Conservation (phyloP, 2,329 filamentous ascomycete genomes). For the Rhinocladiella mackenziei region DNA sequence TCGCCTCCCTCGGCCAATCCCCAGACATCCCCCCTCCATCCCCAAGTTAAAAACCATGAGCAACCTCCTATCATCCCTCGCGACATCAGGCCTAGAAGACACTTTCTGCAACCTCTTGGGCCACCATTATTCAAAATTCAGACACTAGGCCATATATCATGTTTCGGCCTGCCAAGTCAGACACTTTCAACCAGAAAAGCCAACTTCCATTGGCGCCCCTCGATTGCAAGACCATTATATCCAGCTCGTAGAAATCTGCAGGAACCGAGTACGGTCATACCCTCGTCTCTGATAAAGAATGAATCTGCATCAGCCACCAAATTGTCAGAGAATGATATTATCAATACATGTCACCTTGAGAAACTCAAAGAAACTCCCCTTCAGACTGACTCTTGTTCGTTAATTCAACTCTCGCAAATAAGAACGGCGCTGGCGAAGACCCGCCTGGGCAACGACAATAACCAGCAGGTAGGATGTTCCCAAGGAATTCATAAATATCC, state of each 20-base stretch:
- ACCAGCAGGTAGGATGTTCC: too few relatives aligned
- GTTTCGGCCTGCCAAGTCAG: slow-evolving; percentile 10
- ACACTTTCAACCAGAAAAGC: slow-evolving; percentile 22
- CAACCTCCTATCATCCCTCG: slow-evolving; percentile 12
- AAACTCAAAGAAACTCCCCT: slow-evolving; percentile 2
- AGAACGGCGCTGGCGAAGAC: slow-evolving; percentile 1
- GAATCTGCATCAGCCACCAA: too few relatives aligned
- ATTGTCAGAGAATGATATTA: slow-evolving; percentile 2
- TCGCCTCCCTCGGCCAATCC: not conserved
- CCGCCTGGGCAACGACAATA: slow-evolving; percentile 9
- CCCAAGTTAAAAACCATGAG: slow-evolving; percentile 21
- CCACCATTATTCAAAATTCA: slow-evolving; percentile 25
- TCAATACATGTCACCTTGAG: not conserved
- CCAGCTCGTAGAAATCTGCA: too few relatives aligned
- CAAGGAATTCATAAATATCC: too few relatives aligned
- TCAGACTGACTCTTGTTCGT: slow-evolving; percentile 7
- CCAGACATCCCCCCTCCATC: not conserved
- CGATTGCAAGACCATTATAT: too few relatives aligned
- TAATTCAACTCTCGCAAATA: slow-evolving; percentile 13
- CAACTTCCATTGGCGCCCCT: slow-evolving; percentile 7
- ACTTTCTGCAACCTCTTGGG: slow-evolving; percentile 22
- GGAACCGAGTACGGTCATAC: too few relatives aligned
- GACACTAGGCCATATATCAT: slow-evolving; percentile 24
- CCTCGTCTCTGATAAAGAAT: too few relatives aligned
- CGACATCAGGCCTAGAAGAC: slow-evolving; percentile 17